Evolutionary conservation across 345 rosid genomes (phyloP).

Genomic region (Rhodamnia argentea): DNA sequence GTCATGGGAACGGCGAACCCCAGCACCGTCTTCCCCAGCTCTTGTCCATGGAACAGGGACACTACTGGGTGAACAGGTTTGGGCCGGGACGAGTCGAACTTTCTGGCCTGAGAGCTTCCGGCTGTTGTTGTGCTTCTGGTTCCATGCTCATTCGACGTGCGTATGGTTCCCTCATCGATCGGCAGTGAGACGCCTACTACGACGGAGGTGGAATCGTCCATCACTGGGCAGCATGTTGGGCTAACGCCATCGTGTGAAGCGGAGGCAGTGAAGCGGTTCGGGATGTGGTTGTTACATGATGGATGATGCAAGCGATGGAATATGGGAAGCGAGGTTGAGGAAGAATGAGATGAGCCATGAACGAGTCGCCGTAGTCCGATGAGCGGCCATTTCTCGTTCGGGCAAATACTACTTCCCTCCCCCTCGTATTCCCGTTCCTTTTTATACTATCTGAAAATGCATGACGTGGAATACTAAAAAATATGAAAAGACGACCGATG

Average conservation of each 20-base stretch:
- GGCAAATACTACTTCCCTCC: too few relatives aligned
- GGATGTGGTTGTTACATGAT: neutral
- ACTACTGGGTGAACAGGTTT: accelerated
- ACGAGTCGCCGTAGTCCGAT: too few relatives aligned
- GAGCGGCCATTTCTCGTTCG: neutral
- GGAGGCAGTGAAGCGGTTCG: neutral
- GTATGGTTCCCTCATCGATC: neutral
- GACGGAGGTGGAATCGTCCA: neutral
- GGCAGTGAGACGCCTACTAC: neutral
- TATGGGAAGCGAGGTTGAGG: neutral
- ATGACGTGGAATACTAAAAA: too few relatives aligned
- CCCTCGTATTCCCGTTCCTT: too few relatives aligned
- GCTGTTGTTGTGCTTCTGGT: neutral
- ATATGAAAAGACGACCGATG: too few relatives aligned
- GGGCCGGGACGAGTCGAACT: neutral
- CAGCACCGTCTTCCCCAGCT: neutral
- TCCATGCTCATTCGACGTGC: neutral
- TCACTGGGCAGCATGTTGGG: neutral
- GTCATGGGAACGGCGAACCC: neutral
- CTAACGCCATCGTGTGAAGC: neutral
- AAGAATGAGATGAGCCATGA: too few relatives aligned
- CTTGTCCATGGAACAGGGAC: accelerated
- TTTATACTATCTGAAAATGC: too few relatives aligned
- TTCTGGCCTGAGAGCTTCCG: neutral
- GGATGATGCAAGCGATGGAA: neutral